phyloP scores from a whole-genome alignment of 2,329 filamentous ascomycete genomes.

The Periconia sp. region DNA sequence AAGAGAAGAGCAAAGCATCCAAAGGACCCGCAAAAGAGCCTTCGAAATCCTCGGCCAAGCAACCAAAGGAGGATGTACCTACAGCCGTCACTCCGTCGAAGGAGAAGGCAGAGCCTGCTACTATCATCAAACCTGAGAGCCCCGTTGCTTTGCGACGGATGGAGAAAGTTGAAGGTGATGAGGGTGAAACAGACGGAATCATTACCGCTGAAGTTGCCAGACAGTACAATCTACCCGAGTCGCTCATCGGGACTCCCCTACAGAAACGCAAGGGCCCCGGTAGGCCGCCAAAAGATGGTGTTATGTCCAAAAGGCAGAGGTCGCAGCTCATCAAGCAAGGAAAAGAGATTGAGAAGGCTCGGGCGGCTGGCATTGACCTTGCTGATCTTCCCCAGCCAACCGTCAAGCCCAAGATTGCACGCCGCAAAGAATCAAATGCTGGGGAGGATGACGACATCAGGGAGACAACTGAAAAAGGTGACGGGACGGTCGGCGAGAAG shows the following conservation, averaged over 20 bases:
- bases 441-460: slow-evolving; percentile 41
- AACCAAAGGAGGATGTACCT: slow-evolving; percentile 28
- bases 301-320: slow-evolving; percentile 81
- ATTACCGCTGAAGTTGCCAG: slow-evolving; percentile 47
- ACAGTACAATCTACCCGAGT: slow-evolving; percentile 47
- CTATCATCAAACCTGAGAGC: slow-evolving; percentile 31
- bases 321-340: slow-evolving; percentile 66
- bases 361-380: slow-evolving; percentile 45
- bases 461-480: slow-evolving; percentile 47
- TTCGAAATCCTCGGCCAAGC: slow-evolving; percentile 31
- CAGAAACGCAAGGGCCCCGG: slow-evolving; percentile 75
- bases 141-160: slow-evolving; percentile 26
- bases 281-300: slow-evolving; percentile 80
- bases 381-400: slow-evolving; percentile 40
- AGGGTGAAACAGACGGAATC: slow-evolving; percentile 38
- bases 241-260: slow-evolving; percentile 53
- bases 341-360: slow-evolving; percentile 53
- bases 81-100: slow-evolving; percentile 33
- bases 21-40: slow-evolving; percentile 28
- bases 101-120: slow-evolving; percentile 24
- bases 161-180: slow-evolving; percentile 21
- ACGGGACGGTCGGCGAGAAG: slow-evolving; percentile 47
- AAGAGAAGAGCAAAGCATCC: slow-evolving; percentile 27
- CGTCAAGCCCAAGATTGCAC: slow-evolving; percentile 42
- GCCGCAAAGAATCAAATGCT: slow-evolving; percentile 46